phyloP scores from a whole-genome alignment of 2,329 filamentous ascomycete genomes.

The Nemania sp. region DNA sequence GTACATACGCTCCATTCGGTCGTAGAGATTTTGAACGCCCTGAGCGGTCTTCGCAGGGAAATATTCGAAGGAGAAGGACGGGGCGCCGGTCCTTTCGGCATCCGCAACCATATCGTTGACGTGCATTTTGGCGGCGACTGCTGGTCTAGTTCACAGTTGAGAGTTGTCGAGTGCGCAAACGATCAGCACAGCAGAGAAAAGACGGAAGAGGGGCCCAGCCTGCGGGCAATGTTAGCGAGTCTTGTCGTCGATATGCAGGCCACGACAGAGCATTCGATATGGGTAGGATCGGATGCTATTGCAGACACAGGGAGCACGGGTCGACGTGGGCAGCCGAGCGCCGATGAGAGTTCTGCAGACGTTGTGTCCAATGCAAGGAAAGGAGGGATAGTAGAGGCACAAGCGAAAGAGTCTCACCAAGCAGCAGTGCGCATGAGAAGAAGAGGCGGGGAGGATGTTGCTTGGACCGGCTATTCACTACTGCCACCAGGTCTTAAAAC shows the following conservation, averaged over 20 bases:
- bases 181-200: constrained; percentile 16
- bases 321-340: not conserved
- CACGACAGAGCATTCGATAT: not conserved
- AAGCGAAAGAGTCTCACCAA: constrained; percentile 21
- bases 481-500: constrained; percentile 1
- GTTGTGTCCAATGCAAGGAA: not conserved
- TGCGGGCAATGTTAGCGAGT: constrained; percentile 14
- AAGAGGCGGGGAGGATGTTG: constrained; percentile 1
- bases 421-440: constrained; percentile 12
- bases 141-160: not conserved
- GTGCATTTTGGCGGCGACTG: constrained; percentile 72
- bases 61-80: constrained; percentile 98
- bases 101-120: constrained; percentile 90
- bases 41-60: constrained; percentile 97
- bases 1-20: constrained; percentile 99
- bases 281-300: constrained; percentile 7
- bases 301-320: not conserved
- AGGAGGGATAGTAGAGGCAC: not conserved
- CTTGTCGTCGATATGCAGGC: constrained; percentile 2
- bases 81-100: constrained; percentile 75
- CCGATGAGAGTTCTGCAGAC: not conserved
- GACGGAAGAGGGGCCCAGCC: not conserved
- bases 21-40: constrained; percentile 98
- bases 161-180: not conserved
- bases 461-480: not conserved